Conservation (phyloP, 192 early-diverging fungal species). For the Linnemannia zychae region DNA sequence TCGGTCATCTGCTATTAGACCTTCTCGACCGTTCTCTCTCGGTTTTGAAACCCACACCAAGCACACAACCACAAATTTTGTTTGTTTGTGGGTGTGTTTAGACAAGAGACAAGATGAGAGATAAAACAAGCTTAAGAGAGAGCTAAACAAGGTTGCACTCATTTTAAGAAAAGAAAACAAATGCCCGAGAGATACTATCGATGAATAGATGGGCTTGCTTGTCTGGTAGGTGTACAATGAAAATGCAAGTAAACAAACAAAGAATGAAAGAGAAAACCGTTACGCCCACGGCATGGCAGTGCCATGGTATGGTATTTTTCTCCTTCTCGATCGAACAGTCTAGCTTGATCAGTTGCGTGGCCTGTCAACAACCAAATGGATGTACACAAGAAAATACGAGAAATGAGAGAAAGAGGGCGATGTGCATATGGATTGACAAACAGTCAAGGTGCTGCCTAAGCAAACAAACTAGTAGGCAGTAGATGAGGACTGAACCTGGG, state of each 20-base stretch:
- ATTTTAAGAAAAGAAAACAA: neutral
- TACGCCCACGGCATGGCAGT: neutral
- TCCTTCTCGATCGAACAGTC: neutral
- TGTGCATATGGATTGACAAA: neutral
- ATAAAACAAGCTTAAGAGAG: too few species aligned
- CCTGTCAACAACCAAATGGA: neutral
- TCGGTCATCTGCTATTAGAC: neutral
- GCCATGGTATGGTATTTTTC: neutral
- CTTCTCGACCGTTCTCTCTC: neutral
- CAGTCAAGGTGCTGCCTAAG: too few species aligned
- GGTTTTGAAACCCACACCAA: neutral
- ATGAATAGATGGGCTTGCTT: neutral
- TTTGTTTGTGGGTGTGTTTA: neutral
- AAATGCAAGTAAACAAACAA: neutral
- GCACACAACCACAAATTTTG: neutral
- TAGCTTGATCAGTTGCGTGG: neutral
- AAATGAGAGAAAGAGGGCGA: neutral
- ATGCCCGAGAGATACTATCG: neutral
- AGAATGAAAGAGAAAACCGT: neutral
- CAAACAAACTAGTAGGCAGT: too few species aligned
- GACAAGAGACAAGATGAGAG: too few species aligned
- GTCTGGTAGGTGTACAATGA: neutral
- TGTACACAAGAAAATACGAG: neutral
- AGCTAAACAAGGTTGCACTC: neutral
- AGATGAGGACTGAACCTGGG: too few species aligned